A percentile compares a stretch with the other conserved stretches of the same genome.
phyloP scores from a whole-genome alignment of 768 basidiomycete genomes.

The Amyloporia xantha region DNA sequence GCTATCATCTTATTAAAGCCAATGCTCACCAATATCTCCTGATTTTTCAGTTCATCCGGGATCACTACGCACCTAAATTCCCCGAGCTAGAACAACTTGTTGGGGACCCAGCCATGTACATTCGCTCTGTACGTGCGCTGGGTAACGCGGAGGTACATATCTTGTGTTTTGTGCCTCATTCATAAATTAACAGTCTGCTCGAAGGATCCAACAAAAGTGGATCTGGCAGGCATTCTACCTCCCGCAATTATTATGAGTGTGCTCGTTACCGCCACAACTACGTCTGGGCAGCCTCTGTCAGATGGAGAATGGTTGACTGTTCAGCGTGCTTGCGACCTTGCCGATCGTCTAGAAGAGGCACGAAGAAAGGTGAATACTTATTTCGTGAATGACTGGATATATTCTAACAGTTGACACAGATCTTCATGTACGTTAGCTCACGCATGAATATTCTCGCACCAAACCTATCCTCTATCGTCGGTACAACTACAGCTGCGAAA shows the following conservation, averaged over 20 bases:
- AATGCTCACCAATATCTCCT: conserved; percentile 14
- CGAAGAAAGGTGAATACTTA: conserved; percentile 62
- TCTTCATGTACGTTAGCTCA: conserved; percentile 98
- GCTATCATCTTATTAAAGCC: not conserved
- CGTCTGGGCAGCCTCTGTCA: conserved; percentile 66
- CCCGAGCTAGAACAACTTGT: conserved; percentile 96
- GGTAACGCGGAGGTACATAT: conserved; percentile 69
- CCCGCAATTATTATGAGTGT: conserved; percentile 94
- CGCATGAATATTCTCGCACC: conserved; percentile 98
- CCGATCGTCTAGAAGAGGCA: conserved; percentile 81
- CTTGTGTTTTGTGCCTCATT: not conserved
- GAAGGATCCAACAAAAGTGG: conserved; percentile 83
- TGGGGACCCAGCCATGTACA: conserved; percentile 86
- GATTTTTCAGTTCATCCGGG: conserved; percentile 84
- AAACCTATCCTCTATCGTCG: conserved; percentile 97
- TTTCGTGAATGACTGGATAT: not conserved
- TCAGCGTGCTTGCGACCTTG: conserved; percentile 80
- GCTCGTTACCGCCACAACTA: conserved; percentile 90
- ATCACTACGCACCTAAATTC: conserved; percentile 93
- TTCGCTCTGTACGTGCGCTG: conserved; percentile 81
- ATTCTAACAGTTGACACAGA: conserved; percentile 40
- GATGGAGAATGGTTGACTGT: conserved; percentile 76
- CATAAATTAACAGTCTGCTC: conserved; percentile 5
- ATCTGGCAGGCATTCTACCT: conserved; percentile 73
- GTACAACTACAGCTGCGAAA: conserved; percentile 98